Conservation (phyloP, 1,139 yeast species). For the Suhomyces guaymorum region DNA sequence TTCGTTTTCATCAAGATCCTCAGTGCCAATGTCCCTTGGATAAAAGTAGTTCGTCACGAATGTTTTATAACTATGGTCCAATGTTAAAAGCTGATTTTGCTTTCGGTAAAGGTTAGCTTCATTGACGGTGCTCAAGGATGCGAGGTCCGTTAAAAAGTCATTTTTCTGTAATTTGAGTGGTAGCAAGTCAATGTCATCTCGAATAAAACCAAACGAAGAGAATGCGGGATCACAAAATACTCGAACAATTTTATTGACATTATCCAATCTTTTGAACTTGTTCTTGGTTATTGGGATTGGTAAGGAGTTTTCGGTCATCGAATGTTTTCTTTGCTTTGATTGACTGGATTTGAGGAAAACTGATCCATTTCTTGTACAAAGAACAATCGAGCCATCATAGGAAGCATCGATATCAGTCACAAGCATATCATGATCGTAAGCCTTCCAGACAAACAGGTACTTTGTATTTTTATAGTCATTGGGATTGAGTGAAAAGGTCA, state of each 20-base stretch:
- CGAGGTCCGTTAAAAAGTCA: conserved; percentile 49
- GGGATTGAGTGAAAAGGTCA: conserved; percentile 33
- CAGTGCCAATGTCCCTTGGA: conserved; percentile 18
- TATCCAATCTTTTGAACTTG: conserved; percentile 58
- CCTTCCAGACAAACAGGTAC: conserved; percentile 52
- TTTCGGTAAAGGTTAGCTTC: conserved; percentile 24
- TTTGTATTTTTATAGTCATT: conserved; percentile 35
- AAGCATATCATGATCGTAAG: conserved; percentile 51
- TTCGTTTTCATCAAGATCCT: conserved; percentile 15
- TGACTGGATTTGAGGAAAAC: conserved; percentile 44
- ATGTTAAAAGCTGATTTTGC: conserved; percentile 36
- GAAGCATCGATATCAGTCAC: conserved; percentile 66
- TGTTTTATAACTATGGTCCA: conserved; percentile 21
- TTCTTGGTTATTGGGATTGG: conserved; percentile 31
- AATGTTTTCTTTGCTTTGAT: conserved; percentile 32
- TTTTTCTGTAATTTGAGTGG: conserved; percentile 51
- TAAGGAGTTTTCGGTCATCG: conserved; percentile 30
- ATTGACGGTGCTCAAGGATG: conserved; percentile 48
- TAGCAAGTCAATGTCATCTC: conserved; percentile 60
- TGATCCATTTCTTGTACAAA: conserved; percentile 69
- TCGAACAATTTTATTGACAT: conserved; percentile 52
- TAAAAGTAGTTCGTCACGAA: conserved; percentile 32
- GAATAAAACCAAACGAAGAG: conserved; percentile 66
- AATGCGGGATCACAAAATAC: conserved; percentile 71
- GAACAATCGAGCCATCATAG: conserved; percentile 65